A percentile compares a stretch with the other conserved stretches of the same genome.
phyloP scores from a whole-genome alignment of 148 eudicot genomes.

The Rhododendron molle region DNA sequence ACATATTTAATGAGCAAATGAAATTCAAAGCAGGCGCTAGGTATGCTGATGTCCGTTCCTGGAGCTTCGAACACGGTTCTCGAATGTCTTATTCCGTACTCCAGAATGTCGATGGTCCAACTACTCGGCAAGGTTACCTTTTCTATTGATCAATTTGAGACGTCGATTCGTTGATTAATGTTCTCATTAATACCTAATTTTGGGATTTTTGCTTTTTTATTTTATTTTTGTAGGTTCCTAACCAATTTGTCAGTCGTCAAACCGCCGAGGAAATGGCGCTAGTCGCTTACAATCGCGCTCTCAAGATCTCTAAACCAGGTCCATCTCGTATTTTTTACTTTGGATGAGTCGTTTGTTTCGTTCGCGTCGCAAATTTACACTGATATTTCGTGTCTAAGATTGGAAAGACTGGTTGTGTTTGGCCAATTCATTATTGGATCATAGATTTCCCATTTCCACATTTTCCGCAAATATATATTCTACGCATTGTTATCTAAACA shows the following conservation, averaged over 20 bases:
- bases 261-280: slow-evolving; percentile 87
- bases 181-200: neutral
- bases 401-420: neutral
- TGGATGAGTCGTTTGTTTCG: neutral
- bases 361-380: neutral
- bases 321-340: neutral
- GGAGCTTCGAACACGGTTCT: slow-evolving; percentile 93
- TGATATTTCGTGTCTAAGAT: neutral
- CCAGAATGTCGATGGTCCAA: slow-evolving; percentile 80
- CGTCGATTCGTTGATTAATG: neutral
- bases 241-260: slow-evolving; percentile 49
- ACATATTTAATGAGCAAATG: neutral
- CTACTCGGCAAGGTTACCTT: slow-evolving; percentile 67
- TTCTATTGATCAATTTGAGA: neutral
- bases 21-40: slow-evolving; percentile 40
- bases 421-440: no score
- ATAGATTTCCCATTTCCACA: no score
- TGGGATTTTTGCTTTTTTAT: neutral
- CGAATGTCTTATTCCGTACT: slow-evolving; percentile 78
- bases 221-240: slow-evolving; percentile 49
- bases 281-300: slow-evolving; percentile 86
- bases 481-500: neutral
- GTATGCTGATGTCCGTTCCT: slow-evolving; percentile 82
- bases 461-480: neutral
- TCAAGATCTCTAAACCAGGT: slow-evolving; percentile 80